phyloP scores from a whole-genome alignment of 805 yeast species.

The Candida endomychidarum region DNA sequence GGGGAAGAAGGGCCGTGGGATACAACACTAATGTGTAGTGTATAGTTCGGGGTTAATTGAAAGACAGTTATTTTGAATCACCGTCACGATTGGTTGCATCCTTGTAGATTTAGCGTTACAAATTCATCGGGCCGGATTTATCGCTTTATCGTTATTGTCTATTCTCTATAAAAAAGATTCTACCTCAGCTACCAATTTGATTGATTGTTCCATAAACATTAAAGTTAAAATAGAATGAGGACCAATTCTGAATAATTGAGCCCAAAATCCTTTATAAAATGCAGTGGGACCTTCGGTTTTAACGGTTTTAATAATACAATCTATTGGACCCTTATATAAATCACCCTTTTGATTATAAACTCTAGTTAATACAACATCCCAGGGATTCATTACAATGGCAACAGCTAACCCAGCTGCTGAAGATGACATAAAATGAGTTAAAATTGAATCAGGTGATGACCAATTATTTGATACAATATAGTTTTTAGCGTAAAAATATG shows the following conservation, averaged over 20 bases:
- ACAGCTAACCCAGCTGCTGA: conserved; percentile 88
- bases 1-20: no score
- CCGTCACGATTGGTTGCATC: no score
- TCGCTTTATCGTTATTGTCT: no score
- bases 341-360: conserved; percentile 93
- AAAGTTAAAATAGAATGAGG: conserved; percentile 92
- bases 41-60: no score
- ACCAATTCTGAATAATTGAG: conserved; percentile 87
- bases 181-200: conserved; percentile 51
- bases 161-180: conserved; percentile 22
- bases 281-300: conserved; percentile 82
- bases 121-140: no score
- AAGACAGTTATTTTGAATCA: no score
- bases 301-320: conserved; percentile 83
- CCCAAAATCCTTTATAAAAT: conserved; percentile 91
- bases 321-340: conserved; percentile 81
- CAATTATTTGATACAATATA: conserved; percentile 53
- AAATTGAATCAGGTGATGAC: conserved; percentile 58
- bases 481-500: conserved; percentile 75
- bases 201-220: conserved; percentile 94
- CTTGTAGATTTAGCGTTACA: no score
- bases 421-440: conserved; percentile 69
- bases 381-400: conserved; percentile 94
- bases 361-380: conserved; percentile 93
- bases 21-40: no score